phyloP scores from a whole-genome alignment of 352 stramenopile species.

The Pythium chondricola region DNA sequence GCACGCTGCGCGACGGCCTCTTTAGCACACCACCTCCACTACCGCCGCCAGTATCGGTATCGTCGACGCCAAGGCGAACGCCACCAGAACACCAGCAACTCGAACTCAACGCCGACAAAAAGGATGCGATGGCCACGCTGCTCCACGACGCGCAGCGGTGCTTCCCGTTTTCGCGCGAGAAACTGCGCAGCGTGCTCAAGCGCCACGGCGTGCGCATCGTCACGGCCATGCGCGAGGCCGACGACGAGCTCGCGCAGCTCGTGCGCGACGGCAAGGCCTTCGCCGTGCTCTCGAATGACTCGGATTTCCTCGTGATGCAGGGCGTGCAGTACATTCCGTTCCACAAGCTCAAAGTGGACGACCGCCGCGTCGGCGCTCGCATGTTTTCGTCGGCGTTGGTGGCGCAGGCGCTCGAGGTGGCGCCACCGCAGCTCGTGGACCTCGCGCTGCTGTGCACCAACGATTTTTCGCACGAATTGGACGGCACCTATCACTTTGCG shows the following conservation, averaged over 20 bases:
- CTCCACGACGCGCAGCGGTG: constrained; percentile 59
- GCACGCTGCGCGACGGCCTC: constrained; percentile 28
- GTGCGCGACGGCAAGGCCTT: constrained; percentile 46
- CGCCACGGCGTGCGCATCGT: constrained; percentile 40
- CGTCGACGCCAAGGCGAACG: not conserved
- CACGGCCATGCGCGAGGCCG: constrained; percentile 61
- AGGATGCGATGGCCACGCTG: constrained; percentile 18
- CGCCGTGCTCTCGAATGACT: constrained; percentile 77
- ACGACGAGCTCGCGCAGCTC: constrained; percentile 65
- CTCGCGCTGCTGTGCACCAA: constrained; percentile 84
- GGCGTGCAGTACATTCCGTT: constrained; percentile 82
- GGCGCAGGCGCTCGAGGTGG: constrained; percentile 48
- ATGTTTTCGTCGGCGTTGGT: constrained; percentile 72
- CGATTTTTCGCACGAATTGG: constrained; percentile 74
- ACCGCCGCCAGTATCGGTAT: too few relatives aligned
- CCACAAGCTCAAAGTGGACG: constrained; percentile 27
- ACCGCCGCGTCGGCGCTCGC: constrained; percentile 37
- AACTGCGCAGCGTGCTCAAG: constrained; percentile 50
- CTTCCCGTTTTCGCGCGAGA: constrained; percentile 75
- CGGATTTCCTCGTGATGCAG: constrained; percentile 86
- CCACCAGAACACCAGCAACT: not conserved
- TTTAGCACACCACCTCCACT: constrained; percentile 19
- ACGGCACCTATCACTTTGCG: constrained; percentile 55
- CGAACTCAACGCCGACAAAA: constrained; percentile 9
- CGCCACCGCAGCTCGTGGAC: constrained; percentile 72